Base-by-base conservation (phyloP, 257 asterid genomes). In the Linderniella brevidens region DNA sequence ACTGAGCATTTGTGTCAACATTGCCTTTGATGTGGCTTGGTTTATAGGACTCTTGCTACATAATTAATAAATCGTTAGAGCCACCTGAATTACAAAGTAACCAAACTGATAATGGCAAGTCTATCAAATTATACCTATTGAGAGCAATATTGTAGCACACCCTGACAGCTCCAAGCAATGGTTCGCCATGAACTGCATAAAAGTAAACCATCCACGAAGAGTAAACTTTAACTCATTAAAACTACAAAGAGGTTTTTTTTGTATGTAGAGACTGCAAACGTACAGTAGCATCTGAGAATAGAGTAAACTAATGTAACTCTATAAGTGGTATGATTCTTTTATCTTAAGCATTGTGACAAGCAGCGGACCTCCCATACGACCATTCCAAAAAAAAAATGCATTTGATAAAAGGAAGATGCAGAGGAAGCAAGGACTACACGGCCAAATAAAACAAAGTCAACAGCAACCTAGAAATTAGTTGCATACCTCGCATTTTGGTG, bases 11-110 rank as follows among this genome's bases (percentile, higher is more conserved):
- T 90, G 99, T 32, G 94, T 79, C 58, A 90, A 60, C 82, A 80
- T 85, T 60, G 96, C 92, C 67, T 80, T 90, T 42, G 99, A 76
- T 29, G 99, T 90, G 58, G 88, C 99, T 77, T 85, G 99, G 78
- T 78, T 90, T 63, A 90, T 77, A 53, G 88, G 78, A 70, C 92
- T 85, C 92, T 90, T 90, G 86, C 99, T 90, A 56, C 62, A 76
- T 65, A 76, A 54, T 56, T 50, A 68, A 74, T 56, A 40, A 57
- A 59, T 56, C 50, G 44, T 35, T 56, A 54, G 60, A 71, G 35
- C 69, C 76, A 57, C 70, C 54, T 43, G 47, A 51, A 42, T 49
- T 25, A 37, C 44, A 41, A 17, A 53, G 58, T 52, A 57, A 13
- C 37, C 52, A 54, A 58, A 36, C 17, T 50, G 55, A 63, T 59